Percentiles rank a stretch among this genome's conserved stretches.
phyloP scores from a whole-genome alignment of 78 protist species.

The Pigoraptor vietnamica region DNA sequence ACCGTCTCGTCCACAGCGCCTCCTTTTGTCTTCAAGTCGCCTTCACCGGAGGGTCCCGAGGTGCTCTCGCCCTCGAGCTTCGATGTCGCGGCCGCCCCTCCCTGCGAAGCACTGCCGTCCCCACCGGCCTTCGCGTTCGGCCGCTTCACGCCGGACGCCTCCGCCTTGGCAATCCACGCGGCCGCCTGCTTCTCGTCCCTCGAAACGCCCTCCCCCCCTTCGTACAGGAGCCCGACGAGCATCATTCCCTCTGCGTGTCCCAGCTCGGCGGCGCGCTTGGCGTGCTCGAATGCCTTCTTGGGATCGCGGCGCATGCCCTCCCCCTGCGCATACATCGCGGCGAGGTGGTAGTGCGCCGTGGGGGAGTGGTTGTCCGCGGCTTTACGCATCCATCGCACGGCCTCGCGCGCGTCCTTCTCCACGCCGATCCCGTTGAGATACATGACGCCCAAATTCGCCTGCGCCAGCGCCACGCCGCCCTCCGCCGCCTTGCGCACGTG shows the following conservation, averaged over 20 bases:
- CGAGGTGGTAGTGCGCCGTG: not conserved
- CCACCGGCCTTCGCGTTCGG: not conserved
- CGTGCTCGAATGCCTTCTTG: not conserved
- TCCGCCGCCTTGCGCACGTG: slow-evolving; percentile 4
- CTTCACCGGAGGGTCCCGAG: no score
- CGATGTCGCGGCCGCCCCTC: no score
- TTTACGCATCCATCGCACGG: not conserved
- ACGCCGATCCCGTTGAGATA: not conserved
- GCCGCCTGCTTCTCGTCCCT: not conserved
- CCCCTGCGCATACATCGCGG: not conserved
- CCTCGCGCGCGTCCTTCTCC: not conserved
- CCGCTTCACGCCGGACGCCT: not conserved
- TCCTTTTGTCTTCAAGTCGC: no score
- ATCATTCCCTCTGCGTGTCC: not conserved
- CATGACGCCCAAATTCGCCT: not conserved
- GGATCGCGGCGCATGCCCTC: not conserved
- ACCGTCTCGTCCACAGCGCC: no score
- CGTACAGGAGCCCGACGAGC: not conserved
- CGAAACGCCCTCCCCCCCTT: not conserved
- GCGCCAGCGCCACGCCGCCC: not conserved
- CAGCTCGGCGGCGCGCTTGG: not conserved
- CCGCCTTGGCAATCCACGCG: not conserved
- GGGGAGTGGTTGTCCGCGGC: not conserved
- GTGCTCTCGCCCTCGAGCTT: no score
- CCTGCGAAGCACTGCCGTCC: no score